Evolutionary conservation across 2,329 filamentous ascomycete genomes (phyloP), one percentile per base, ranked within the genome.

Genomic region (Phialophora macrospora): DNA sequence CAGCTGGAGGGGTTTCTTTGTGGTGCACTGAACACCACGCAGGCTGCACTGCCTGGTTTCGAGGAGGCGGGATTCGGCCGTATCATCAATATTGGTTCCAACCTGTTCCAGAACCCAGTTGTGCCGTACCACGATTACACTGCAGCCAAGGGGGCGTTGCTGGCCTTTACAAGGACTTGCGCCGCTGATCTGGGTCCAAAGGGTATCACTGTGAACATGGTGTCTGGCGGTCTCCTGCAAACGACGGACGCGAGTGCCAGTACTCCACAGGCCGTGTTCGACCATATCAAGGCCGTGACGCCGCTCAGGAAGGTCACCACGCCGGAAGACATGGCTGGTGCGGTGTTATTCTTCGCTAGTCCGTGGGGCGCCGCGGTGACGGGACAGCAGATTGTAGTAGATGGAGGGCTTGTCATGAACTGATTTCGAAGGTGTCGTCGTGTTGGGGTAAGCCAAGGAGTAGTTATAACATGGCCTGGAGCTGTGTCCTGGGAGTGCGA

Each of bases 121-220:
- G 69, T 71, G 11, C 69, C 69, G 4, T 71, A 71, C 55, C 69
- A 70, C 46, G 69, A 71, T 41, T 71, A 71, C 54, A 69, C 65
- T 4, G 65, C 68, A 4, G 67, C 68, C 55, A 71, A 71, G 52
- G 66, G 68, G 1, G 65, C 66, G 3, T 58, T 70, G 59, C 24
- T 70, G 62, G 68, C 66, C 1, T 70, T 70, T 54, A 71, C 69
- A 6, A 62, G 68, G 20, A 71, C 67, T 1, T 68, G 63, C 56
- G 69, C 69, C 4, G 65, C 69, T 6, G 69, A 71, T 22, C 65
- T 68, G 14, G 69, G 69, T 12, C 63, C 67, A 9, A 68, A 67
- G 20, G 64, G 68, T 26, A 60, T 70, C 20, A 70, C 67, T 1
- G 68, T 69, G 44, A 70, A 71, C 34, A 61, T 70, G 60, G 69